Percentiles rank a stretch among this genome's conserved stretches.
phyloP scores from a whole-genome alignment of 805 yeast species.

The Vanderwaltozyma verrucispora region DNA sequence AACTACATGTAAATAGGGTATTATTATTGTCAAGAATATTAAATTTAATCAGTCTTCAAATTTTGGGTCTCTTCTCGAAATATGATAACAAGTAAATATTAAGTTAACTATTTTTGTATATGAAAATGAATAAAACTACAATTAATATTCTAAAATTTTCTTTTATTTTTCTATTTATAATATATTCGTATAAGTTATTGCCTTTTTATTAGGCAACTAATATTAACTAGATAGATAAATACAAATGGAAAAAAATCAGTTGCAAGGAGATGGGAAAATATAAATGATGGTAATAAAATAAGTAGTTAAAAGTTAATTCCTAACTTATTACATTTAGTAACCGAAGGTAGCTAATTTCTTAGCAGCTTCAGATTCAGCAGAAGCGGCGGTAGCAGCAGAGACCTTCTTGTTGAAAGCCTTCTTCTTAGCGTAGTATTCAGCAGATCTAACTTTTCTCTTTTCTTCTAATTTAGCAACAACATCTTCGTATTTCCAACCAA shows the following conservation, averaged over 20 bases:
- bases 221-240: no score
- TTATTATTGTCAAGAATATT: no score
- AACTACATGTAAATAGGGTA: no score
- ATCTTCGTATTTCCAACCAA: constrained; percentile 99
- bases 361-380: constrained; percentile 85
- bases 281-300: constrained; percentile 5
- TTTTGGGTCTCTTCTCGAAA: no score
- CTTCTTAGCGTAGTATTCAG: constrained; percentile 99
- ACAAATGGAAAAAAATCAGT: constrained; percentile 1
- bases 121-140: neutral
- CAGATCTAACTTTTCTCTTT: constrained; percentile 98
- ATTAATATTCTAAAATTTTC: constrained; percentile 3
- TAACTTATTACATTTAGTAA: constrained; percentile 53
- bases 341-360: constrained; percentile 94
- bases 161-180: constrained; percentile 4
- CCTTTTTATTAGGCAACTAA: no score
- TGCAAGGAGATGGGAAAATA: constrained; percentile 3
- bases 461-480: constrained; percentile 96
- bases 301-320: constrained; percentile 6
- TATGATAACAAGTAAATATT: no score
- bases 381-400: constrained; percentile 73
- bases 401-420: constrained; percentile 90
- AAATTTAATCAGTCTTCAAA: no score
- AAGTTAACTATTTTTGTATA: neutral
- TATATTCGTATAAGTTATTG: no score